These are phyloP conservation scores for Nannochloropsis salina DNA, from an alignment of 108 stramenopile genomes.

Conservation along the genomic window DNA sequence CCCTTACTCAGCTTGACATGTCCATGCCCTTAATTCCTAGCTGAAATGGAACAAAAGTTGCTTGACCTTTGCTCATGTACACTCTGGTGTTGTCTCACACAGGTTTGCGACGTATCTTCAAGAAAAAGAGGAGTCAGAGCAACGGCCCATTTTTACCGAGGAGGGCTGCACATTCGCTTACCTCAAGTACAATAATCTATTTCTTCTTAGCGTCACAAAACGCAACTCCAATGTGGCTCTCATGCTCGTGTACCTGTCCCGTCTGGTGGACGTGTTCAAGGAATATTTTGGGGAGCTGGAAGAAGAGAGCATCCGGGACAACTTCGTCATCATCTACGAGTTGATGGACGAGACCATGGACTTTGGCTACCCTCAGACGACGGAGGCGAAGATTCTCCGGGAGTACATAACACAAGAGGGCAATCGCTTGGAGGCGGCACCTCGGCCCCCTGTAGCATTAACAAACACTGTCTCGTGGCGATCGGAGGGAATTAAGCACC, in stretches of 20 bases:
- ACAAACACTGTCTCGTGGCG: slow-evolving; percentile 98
- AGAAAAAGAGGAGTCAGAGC: slow-evolving; percentile 59
- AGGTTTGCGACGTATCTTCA: slow-evolving; percentile 51
- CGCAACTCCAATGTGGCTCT: slow-evolving; percentile 92
- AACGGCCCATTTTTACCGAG: slow-evolving; percentile 60
- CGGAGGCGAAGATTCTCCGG: slow-evolving; percentile 67
- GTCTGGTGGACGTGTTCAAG: slow-evolving; percentile 76
- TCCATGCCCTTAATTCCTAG: too few relatives aligned
- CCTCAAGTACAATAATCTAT: slow-evolving; percentile 71
- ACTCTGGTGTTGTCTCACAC: background rate
- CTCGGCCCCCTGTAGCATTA: slow-evolving; percentile 85
- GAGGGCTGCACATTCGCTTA: slow-evolving; percentile 58
- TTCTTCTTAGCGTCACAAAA: slow-evolving; percentile 88
- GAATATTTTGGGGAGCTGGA: slow-evolving; percentile 96
- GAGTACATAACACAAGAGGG: slow-evolving; percentile 89
- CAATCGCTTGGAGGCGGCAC: slow-evolving; percentile 75
- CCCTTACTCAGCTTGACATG: background rate
- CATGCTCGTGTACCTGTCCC: slow-evolving; percentile 82
- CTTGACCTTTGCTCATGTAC: background rate
- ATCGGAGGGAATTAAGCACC: slow-evolving; percentile 96
- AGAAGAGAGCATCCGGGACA: slow-evolving; percentile 97
- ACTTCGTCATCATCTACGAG: slow-evolving; percentile 98
- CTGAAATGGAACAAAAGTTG: background rate
- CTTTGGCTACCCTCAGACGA: slow-evolving; percentile 89
- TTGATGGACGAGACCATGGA: slow-evolving; percentile 99